Evolutionary conservation across 2,329 filamentous ascomycete genomes (phyloP).

Genomic region (Elsinoe necatrix): DNA sequence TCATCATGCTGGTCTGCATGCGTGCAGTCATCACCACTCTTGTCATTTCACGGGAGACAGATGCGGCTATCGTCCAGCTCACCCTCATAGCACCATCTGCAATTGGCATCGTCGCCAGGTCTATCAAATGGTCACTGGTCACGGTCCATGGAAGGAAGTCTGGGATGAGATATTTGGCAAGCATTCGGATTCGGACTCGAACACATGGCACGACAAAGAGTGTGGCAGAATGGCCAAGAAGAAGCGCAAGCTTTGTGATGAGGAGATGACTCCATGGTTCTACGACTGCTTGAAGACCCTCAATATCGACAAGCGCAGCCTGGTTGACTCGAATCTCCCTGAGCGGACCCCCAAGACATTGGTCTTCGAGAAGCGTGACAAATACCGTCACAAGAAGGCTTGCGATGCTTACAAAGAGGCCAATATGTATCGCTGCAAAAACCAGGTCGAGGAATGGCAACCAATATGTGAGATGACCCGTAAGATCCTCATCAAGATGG

Average conservation of each 20-base stretch:
- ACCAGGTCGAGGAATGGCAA: background rate
- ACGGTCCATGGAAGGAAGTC: background rate
- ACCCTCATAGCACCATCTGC: background rate
- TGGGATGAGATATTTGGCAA: background rate
- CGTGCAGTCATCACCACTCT: background rate
- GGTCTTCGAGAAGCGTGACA: background rate
- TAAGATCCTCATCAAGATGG: constrained; percentile 1
- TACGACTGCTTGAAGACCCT: background rate
- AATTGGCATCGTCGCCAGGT: background rate
- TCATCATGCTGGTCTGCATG: background rate
- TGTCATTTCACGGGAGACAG: background rate
- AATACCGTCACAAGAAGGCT: background rate
- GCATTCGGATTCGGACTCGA: background rate
- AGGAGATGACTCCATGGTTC: background rate
- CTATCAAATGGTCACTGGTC: constrained; percentile 2
- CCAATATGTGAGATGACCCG: background rate
- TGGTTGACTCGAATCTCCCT: background rate
- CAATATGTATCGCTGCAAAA: background rate
- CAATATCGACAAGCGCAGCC: background rate
- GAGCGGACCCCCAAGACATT: background rate
- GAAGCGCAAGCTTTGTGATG: background rate
- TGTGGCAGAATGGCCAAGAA: background rate
- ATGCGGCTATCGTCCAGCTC: background rate
- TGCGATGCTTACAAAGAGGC: background rate
- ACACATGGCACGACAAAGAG: background rate